Conservation (phyloP, 2,329 filamentous ascomycete species). For the Cryoendolithus antarcticus region DNA sequence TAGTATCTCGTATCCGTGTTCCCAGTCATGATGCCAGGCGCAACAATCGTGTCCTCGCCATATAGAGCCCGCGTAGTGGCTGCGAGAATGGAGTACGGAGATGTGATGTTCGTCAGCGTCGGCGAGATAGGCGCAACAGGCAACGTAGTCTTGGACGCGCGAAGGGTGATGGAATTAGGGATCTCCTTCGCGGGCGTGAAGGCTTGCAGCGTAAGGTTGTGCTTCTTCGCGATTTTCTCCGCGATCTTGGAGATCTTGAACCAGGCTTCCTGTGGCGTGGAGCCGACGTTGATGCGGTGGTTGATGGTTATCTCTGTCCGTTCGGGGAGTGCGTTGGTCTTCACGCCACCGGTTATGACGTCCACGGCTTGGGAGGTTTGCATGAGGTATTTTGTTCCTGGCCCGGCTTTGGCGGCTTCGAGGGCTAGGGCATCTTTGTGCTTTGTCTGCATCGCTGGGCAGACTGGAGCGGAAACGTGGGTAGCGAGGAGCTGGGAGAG, state of each 20-base stretch:
- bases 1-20: slow-evolving; percentile 25
- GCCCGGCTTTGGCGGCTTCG: slow-evolving; percentile 28
- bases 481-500: slow-evolving; percentile 20
- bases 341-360: slow-evolving; percentile 42
- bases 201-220: slow-evolving; percentile 36
- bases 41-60: slow-evolving; percentile 27
- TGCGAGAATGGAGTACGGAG: slow-evolving; percentile 23
- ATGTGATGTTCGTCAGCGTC: slow-evolving; percentile 23
- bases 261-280: slow-evolving; percentile 35
- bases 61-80: slow-evolving; percentile 33
- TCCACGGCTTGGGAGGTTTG: slow-evolving; percentile 47
- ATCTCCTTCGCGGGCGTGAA: slow-evolving; percentile 31
- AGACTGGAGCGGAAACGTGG: slow-evolving; percentile 4
- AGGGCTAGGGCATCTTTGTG: slow-evolving; percentile 24
- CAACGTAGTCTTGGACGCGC: slow-evolving; percentile 14
- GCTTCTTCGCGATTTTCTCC: slow-evolving; percentile 34
- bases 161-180: slow-evolving; percentile 20
- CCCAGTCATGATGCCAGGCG: slow-evolving; percentile 25
- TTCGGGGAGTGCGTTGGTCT: slow-evolving; percentile 47
- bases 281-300: slow-evolving; percentile 45
- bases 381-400: slow-evolving; percentile 38
- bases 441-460: slow-evolving; percentile 27
- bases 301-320: slow-evolving; percentile 41
- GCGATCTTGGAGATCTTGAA: slow-evolving; percentile 36
- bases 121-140: slow-evolving; percentile 24